Evolutionary conservation across 768 basidiomycete genomes (phyloP), one percentile per base, ranked within the genome.

Genomic region (Pisolithus marmoratus): DNA sequence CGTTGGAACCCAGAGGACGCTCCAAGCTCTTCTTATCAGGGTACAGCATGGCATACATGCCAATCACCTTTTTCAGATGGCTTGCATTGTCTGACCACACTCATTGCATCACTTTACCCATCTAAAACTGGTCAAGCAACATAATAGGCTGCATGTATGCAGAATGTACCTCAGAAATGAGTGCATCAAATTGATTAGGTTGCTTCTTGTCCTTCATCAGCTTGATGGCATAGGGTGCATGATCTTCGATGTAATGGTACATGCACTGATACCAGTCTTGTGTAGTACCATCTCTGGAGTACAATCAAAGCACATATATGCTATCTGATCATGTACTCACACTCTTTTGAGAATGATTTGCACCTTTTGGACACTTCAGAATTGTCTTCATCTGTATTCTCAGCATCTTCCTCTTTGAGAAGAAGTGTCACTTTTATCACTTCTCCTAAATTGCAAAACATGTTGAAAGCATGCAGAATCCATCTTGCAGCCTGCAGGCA

Each of bases 371-470:
- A 41, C 4, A 8, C 51, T 27, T 48, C 22, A 1, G 4, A 12
- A n/a, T 38, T 4, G 23, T 48, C 46, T 36, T 19, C 11, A 0
- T 49, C 24, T 31, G 36, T 14, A 5, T 19, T 34, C 5, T 3
- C 24, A 6, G 7, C 17, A 6, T 24, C 46, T 52, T 52, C 46
- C 8, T 52, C 45, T 36, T 52, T 36, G 4, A 52, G 46, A 38
- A 52, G 51, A 17, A 52, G 31, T 36, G 20, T 8, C 11, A 52
- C 38, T 19, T 48, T 46, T 22, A 52, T 52, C 6, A 20, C 8
- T 24, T 46, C 31, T 24, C 37, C 46, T 17, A 52, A 37, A 46
- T 52, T n/a, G 4, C 46, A 47, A 31, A 52, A 52, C 51, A 52
- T 52, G n/a, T 52, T 37, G 2, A 52, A 40, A 11, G 24, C 37